Percentiles rank a stretch among this genome's conserved stretches.
Conservation (phyloP, 2,329 filamentous ascomycete species). For the Trichoderma atroviride region DNA sequence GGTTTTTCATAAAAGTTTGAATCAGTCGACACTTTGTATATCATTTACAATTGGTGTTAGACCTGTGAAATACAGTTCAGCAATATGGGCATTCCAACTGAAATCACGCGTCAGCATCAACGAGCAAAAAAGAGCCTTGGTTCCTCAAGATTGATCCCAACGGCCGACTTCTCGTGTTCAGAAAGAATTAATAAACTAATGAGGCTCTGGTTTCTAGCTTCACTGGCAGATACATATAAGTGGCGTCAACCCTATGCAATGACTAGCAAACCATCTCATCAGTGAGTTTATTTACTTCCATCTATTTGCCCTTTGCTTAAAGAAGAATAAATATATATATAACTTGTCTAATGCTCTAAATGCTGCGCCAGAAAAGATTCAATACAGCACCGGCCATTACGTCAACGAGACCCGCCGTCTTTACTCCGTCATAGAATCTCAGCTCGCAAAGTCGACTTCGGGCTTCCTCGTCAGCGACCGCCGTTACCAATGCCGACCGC, state of each 20-base stretch:
- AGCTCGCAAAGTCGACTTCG: constrained; percentile 60
- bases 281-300: constrained; percentile 43
- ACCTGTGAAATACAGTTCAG: no score
- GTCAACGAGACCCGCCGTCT: constrained; percentile 80
- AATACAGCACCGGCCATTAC: constrained; percentile 82
- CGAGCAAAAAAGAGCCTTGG: constrained; percentile 83
- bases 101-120: constrained; percentile 74
- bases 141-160: constrained; percentile 93
- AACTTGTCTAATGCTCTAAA: no score
- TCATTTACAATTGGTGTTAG: no score
- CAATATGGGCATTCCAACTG: constrained; percentile 47
- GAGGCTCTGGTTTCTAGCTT: constrained; percentile 41
- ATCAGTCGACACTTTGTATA: no score
- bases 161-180: constrained; percentile 84
- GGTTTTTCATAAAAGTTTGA: no score
- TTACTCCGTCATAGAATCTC: constrained; percentile 75
- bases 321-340: no score
- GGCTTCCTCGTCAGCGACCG: constrained; percentile 69
- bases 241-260: constrained; percentile 79
- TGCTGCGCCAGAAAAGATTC: constrained; percentile 72
- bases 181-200: no score
- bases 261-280: constrained; percentile 79
- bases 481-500: constrained; percentile 70
- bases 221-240: constrained; percentile 82
- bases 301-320: no score